A percentile compares a stretch with the other conserved stretches of the same genome.
phyloP scores from a whole-genome alignment of 2,329 filamentous ascomycete genomes.

The Beauveria scarabaeidicola region DNA sequence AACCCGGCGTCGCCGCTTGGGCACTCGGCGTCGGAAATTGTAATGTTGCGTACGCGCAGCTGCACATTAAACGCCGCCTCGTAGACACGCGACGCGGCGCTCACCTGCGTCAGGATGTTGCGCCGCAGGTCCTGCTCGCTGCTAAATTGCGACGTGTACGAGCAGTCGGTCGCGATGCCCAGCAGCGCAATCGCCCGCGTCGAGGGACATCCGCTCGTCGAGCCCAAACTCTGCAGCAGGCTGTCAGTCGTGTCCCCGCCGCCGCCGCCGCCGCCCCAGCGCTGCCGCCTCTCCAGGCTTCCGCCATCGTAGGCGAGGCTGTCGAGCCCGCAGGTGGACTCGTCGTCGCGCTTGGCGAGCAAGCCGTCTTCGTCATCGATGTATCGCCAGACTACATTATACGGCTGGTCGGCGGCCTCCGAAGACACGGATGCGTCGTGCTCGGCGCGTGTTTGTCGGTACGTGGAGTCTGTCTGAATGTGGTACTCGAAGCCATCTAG shows the following conservation, averaged over 20 bases:
- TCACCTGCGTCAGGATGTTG: slow-evolving; percentile 74
- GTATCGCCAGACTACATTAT: slow-evolving; percentile 11
- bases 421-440: neutral
- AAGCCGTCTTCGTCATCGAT: neutral
- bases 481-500: slow-evolving; percentile 13
- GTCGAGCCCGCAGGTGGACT: neutral
- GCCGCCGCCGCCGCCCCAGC: neutral
- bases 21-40: slow-evolving; percentile 61
- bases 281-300: neutral
- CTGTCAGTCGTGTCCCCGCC: slow-evolving; percentile 3
- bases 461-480: slow-evolving; percentile 11
- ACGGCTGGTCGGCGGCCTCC: neutral
- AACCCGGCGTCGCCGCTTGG: slow-evolving; percentile 49
- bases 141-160: slow-evolving; percentile 63
- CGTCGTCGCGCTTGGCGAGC: neutral
- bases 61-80: slow-evolving; percentile 85
- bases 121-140: slow-evolving; percentile 49
- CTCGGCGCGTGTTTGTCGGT: neutral
- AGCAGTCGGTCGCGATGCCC: slow-evolving; percentile 87
- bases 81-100: slow-evolving; percentile 73
- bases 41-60: slow-evolving; percentile 70
- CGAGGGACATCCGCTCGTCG: slow-evolving; percentile 65
- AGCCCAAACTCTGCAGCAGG: slow-evolving; percentile 48
- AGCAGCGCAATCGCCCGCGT: slow-evolving; percentile 76
- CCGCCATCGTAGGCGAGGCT: neutral